Conservation (phyloP, 202 grass and related monocot species). For the Zoysia matrella region DNA sequence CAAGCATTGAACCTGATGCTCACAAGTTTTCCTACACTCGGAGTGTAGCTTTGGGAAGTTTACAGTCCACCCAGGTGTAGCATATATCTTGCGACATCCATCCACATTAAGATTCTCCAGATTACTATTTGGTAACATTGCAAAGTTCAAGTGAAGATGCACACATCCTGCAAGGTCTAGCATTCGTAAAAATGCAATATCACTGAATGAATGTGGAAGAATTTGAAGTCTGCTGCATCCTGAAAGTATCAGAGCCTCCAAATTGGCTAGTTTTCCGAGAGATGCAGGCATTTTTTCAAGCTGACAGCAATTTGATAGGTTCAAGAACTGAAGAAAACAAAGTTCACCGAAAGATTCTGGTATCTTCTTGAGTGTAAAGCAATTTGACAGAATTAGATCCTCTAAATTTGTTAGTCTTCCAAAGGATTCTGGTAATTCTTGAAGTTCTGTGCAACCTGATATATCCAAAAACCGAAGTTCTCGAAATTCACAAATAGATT, state of each 20-base stretch:
- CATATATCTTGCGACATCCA: too few relatives aligned
- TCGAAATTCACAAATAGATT: conserved; percentile 14
- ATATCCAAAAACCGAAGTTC: conserved; percentile 46
- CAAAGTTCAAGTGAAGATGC: too few relatives aligned
- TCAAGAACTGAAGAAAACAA: conserved; percentile 37
- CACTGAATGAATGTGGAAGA: conserved; percentile 18
- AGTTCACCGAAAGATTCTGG: conserved; percentile 44
- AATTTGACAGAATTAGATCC: conserved; percentile 43
- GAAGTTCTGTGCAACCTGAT: conserved; percentile 52
- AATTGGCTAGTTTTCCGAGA: conserved; percentile 23
- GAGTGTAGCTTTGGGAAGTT: too few relatives aligned
- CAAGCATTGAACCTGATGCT: too few relatives aligned
- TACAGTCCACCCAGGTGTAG: too few relatives aligned
- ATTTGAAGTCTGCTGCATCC: conserved; percentile 43
- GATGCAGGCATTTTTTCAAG: conserved; percentile 38
- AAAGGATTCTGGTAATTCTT: conserved; percentile 27
- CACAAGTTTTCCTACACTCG: too few relatives aligned
- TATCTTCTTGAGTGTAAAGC: conserved; percentile 38
- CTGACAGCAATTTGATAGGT: conserved; percentile 46
- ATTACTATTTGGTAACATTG: too few relatives aligned
- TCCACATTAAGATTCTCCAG: too few relatives aligned
- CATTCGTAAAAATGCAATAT: conserved; percentile 26
- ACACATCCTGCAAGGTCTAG: conserved; percentile 41
- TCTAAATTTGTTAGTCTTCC: conserved; percentile 38
- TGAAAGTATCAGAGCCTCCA: conserved; percentile 43